phyloP scores from a whole-genome alignment of 352 stramenopile genomes.

The Pythium periplocum region DNA sequence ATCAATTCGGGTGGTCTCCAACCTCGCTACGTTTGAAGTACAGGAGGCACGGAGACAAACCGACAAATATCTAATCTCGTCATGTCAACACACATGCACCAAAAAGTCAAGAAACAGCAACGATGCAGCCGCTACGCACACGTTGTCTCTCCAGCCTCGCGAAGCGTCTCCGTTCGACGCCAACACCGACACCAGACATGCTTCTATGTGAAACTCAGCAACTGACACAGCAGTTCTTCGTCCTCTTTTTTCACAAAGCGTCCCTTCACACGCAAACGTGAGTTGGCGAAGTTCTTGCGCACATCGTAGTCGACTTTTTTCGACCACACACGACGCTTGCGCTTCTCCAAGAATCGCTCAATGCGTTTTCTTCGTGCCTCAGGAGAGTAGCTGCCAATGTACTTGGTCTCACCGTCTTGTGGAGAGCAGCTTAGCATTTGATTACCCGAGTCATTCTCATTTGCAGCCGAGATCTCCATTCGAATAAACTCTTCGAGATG shows the following conservation, averaged over 20 bases:
- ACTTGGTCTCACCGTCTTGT: conserved; percentile 36
- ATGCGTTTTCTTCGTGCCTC: conserved; percentile 82
- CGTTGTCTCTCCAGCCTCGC: neutral
- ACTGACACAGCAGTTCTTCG: conserved; percentile 85
- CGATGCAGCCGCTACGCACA: too few relatives aligned
- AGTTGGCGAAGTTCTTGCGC: conserved; percentile 99
- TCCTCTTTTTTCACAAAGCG: conserved; percentile 99
- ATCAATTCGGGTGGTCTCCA: too few relatives aligned
- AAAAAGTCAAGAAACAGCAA: too few relatives aligned
- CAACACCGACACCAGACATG: neutral
- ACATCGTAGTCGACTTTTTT: conserved; percentile 99
- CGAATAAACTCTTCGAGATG: conserved; percentile 76
- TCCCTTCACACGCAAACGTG: conserved; percentile 95
- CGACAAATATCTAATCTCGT: too few relatives aligned
- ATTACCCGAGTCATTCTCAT: conserved; percentile 42
- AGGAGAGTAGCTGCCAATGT: conserved; percentile 87
- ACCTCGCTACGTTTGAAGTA: too few relatives aligned
- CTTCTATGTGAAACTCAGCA: conserved; percentile 72
- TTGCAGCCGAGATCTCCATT: conserved; percentile 73
- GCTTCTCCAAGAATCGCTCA: conserved; percentile 89
- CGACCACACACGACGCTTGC: conserved; percentile 91
- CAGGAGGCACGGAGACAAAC: too few relatives aligned
- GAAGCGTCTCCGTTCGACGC: neutral
- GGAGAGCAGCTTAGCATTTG: conserved; percentile 6
- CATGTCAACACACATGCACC: too few relatives aligned